Evolutionary conservation across 495 filamentous ascomycete genomes (phyloP).

Genomic region (Clohesyomyces aquaticus): DNA sequence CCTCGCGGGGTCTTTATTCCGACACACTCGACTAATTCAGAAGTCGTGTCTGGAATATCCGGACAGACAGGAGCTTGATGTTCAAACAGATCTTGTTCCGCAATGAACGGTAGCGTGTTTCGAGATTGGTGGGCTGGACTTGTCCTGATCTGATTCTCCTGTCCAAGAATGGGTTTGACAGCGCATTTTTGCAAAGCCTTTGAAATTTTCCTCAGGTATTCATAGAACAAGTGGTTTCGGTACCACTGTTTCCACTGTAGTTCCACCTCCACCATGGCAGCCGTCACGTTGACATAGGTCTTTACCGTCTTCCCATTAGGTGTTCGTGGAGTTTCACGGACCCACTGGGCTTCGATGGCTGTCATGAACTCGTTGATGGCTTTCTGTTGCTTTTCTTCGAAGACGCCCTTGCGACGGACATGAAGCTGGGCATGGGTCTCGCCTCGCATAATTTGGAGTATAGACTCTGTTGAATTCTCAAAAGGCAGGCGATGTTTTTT

Average conservation of each 20-base stretch:
- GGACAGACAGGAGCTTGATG: too few species aligned
- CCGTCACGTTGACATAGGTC: slow-evolving; percentile 23
- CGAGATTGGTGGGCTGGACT: background rate
- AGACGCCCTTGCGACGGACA: too few species aligned
- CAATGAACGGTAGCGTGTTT: background rate
- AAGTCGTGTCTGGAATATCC: too few species aligned
- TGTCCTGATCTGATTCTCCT: background rate
- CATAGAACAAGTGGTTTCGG: slow-evolving; percentile 44
- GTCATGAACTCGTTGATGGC: background rate
- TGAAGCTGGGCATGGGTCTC: too few species aligned
- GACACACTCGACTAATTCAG: too few species aligned
- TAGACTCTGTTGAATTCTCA: too few species aligned
- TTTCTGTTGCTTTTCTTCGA: slow-evolving; percentile 2
- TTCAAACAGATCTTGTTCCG: background rate
- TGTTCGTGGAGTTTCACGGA: slow-evolving; percentile 10
- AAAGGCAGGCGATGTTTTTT: too few species aligned
- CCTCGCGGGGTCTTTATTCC: too few species aligned
- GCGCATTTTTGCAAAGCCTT: background rate
- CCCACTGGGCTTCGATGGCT: slow-evolving; percentile 25
- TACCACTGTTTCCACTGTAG: slow-evolving; percentile 46
- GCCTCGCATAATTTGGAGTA: too few species aligned
- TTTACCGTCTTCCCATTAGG: slow-evolving; percentile 17
- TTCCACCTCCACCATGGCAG: slow-evolving; percentile 32
- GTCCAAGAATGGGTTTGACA: background rate
- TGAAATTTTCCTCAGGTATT: slow-evolving; percentile 37